A percentile compares a stretch with the other conserved stretches of the same genome.
These are phyloP conservation scores for Camellia granthamiana DNA, from an alignment of 148 eudicot genomes.

Conservation along the genomic window DNA sequence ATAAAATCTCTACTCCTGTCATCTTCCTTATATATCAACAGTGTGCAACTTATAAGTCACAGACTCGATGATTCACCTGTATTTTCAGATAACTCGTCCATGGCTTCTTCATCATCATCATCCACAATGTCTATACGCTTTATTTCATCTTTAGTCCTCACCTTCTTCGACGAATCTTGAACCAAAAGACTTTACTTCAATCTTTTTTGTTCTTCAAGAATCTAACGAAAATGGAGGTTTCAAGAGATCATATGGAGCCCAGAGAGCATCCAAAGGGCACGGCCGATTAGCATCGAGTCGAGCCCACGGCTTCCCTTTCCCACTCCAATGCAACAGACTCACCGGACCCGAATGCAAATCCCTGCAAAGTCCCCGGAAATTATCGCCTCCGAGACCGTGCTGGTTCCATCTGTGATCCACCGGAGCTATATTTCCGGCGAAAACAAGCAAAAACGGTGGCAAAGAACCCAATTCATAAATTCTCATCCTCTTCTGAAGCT, in stretches of 20 bases:
- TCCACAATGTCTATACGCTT: no score
- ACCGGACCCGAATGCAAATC: conserved; percentile 37
- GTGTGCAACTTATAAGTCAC: no score
- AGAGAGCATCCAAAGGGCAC: conserved; percentile 33
- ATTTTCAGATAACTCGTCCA: no score
- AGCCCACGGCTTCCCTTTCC: conserved; percentile 39
- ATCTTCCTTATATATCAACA: no score
- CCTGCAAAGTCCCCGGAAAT: conserved; percentile 42
- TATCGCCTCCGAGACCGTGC: conserved; percentile 55
- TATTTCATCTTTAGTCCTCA: no score
- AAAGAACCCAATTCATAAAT: conserved; percentile 47
- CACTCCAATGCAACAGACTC: conserved; percentile 41
- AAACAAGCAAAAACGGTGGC: conserved; percentile 54
- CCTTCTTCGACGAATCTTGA: background rate
- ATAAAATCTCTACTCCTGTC: no score
- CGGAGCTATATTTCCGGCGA: conserved; percentile 39
- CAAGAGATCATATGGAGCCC: conserved; percentile 39
- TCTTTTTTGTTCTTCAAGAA: background rate
- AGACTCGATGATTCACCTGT: no score
- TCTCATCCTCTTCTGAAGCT: conserved; percentile 47
- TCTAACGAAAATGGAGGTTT: conserved; percentile 29
- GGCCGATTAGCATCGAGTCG: conserved; percentile 33
- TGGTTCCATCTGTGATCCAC: conserved; percentile 41
- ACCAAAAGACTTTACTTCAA: background rate
- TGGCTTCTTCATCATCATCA: no score